Evolutionary conservation across 768 basidiomycete species (phyloP).

Genomic region (Pulveroboletus sp.): DNA sequence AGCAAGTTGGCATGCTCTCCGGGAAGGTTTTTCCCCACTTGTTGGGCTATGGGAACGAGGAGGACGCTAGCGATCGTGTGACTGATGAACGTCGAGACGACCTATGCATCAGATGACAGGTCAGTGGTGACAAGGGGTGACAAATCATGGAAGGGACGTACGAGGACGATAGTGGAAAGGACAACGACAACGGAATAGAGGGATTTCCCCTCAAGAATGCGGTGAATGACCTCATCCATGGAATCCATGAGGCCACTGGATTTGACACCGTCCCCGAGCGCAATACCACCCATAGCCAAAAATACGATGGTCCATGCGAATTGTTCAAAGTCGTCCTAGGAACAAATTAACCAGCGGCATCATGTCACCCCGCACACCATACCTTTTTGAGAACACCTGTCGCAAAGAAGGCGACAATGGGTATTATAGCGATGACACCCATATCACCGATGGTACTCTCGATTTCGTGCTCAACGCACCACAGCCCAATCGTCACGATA

Average conservation of each 20-base stretch:
- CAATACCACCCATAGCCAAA: slow-evolving; percentile 97
- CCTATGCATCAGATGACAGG: slow-evolving; percentile 34
- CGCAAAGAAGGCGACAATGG: slow-evolving; percentile 90
- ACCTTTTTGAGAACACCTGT: slow-evolving; percentile 94
- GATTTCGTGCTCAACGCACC: slow-evolving; percentile 85
- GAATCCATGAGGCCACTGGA: slow-evolving; percentile 85
- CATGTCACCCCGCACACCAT: not conserved
- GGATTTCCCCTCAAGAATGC: slow-evolving; percentile 56
- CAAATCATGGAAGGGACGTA: slow-evolving; percentile 29
- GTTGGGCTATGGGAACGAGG: slow-evolving; percentile 92
- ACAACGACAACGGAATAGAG: slow-evolving; percentile 72
- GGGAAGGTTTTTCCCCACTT: slow-evolving; percentile 76
- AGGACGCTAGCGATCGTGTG: slow-evolving; percentile 96
- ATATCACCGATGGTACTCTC: slow-evolving; percentile 85
- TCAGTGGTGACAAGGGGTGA: not conserved
- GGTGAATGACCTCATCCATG: slow-evolving; percentile 62
- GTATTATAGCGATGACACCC: slow-evolving; percentile 95
- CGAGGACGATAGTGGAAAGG: slow-evolving; percentile 67
- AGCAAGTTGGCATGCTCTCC: slow-evolving; percentile 75
- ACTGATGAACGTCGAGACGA: slow-evolving; percentile 94
- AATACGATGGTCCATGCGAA: slow-evolving; percentile 95
- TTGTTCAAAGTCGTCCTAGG: slow-evolving; percentile 90
- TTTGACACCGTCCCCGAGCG: slow-evolving; percentile 89
- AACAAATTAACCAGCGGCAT: not conserved
- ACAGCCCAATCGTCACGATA: slow-evolving; percentile 78